Evolutionary conservation across 306 rosid species (phyloP), one percentile per base, ranked within the genome.

Genomic region (Vicia sativa): DNA sequence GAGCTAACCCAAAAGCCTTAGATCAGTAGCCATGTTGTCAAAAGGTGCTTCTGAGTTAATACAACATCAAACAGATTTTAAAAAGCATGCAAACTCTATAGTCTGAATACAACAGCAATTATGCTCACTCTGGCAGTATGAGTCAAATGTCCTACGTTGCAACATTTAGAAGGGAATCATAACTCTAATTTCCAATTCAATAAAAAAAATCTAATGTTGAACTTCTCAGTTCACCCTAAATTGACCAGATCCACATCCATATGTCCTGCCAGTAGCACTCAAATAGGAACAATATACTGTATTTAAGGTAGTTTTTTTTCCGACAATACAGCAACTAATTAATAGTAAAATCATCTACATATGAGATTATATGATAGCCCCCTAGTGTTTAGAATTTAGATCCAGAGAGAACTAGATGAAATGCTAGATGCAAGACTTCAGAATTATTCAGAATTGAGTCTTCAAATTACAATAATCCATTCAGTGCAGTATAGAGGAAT

Each of bases 91-190:
- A 56, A 44, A 35, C 26, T 59, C 28, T 25, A 37, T 67, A 50
- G 54, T 48, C 12, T 48, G 54, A 9, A 8, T 38, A 75, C 58
- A 75, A 39, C 46, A 59, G 64, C 8, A 68, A 75, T 49, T 45
- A 7, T 38, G 69, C 39, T 66, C 16, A 11, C n/a, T 10, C 70
- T 37, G 57, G 48, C 19, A 65, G 61, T 39, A 45, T 9, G 3
- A 56, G 60, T 31, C 15, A 66, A 65, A 34, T 25, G 18, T n/a
- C 14, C 48, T 4, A 34, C 5, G 15, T 21, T 19, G 29, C 29
- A 74, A 29, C 10, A 57, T 15, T 67, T 48, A 38, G 52, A 46
- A 57, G 38, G 46, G 52, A 46, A 57, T 74, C 73, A 37, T 12
- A 45, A 35, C 6, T 34, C 38, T 7, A 34, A 34, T 34, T 34